Percentiles rank a stretch among this genome's conserved stretches.
Evolutionary conservation across 306 rosid species (phyloP).

Genomic region (Abrus precatorius): DNA sequence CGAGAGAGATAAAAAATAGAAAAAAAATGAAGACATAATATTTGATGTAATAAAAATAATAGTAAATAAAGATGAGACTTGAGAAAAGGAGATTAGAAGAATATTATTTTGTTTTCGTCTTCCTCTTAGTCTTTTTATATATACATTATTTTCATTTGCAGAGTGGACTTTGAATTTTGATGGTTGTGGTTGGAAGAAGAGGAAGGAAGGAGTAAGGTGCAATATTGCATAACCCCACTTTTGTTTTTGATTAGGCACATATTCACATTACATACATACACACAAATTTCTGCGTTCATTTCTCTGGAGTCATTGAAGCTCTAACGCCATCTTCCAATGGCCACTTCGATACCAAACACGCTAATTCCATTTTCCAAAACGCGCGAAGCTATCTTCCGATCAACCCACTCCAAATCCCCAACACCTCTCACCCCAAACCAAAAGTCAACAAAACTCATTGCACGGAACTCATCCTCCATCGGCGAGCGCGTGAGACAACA

Average conservation of each 20-base stretch:
- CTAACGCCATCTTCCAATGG: constrained; percentile 39
- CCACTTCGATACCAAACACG: constrained; percentile 51
- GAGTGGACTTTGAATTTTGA: too few species aligned
- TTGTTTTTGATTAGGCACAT: background rate
- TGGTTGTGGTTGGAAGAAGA: too few species aligned
- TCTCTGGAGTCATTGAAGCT: background rate
- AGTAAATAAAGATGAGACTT: too few species aligned
- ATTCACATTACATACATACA: background rate
- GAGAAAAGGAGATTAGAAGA: too few species aligned
- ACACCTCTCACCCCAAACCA: background rate
- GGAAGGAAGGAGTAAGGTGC: too few species aligned
- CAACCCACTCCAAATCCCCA: background rate
- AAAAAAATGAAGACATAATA: too few species aligned
- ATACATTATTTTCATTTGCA: too few species aligned
- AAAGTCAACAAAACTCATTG: background rate
- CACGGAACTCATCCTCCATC: background rate
- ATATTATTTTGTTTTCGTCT: too few species aligned
- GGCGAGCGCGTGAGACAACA: background rate
- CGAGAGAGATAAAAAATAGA: too few species aligned
- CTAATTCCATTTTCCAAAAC: constrained; percentile 41
- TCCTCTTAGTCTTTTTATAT: too few species aligned
- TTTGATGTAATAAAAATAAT: too few species aligned
- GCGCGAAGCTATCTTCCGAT: background rate
- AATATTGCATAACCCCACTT: too few species aligned
- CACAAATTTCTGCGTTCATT: background rate